Conservation (phyloP, 2,329 filamentous ascomycete genomes). For the Fusarium nematophilum region DNA sequence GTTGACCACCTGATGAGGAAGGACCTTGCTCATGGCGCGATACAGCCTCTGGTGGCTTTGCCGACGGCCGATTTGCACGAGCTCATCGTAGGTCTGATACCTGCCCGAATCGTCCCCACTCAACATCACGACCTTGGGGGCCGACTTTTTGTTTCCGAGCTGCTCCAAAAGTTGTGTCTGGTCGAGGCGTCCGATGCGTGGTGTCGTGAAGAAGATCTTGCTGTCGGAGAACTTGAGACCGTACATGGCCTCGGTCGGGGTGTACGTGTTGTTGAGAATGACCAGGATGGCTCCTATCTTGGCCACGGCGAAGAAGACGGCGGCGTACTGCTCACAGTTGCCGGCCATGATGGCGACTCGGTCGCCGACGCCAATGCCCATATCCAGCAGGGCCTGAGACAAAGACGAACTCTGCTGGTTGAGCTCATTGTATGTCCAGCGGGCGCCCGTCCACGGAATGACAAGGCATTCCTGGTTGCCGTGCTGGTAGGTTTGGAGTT, state of each 20-base stretch:
- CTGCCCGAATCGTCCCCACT: constrained; percentile 60
- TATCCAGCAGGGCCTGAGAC: constrained; percentile 73
- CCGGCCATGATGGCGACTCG: constrained; percentile 81
- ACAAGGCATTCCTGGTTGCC: constrained; percentile 75
- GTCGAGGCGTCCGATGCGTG: constrained; percentile 73
- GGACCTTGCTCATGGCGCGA: constrained; percentile 64
- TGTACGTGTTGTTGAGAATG: constrained; percentile 87
- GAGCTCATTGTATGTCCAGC: constrained; percentile 78
- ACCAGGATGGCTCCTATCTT: constrained; percentile 76
- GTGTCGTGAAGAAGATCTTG: constrained; percentile 79
- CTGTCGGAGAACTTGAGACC: constrained; percentile 78
- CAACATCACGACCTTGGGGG: constrained; percentile 69
- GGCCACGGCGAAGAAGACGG: constrained; percentile 79
- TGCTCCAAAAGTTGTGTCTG: constrained; percentile 69
- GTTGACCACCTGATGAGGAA: constrained; percentile 76
- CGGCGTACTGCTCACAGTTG: constrained; percentile 84
- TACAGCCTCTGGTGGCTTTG: constrained; percentile 63
- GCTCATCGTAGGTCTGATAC: constrained; percentile 69
- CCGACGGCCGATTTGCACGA: constrained; percentile 64
- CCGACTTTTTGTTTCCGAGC: constrained; percentile 58
- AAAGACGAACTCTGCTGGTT: constrained; percentile 70
- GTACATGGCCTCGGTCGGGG: constrained; percentile 76
- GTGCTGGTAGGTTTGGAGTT: constrained; percentile 75
- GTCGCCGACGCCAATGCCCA: constrained; percentile 76
- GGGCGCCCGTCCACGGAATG: constrained; percentile 79